Conservation (phyloP, 2,329 filamentous ascomycete species). For the Aspergillus ochraceoroseus region DNA sequence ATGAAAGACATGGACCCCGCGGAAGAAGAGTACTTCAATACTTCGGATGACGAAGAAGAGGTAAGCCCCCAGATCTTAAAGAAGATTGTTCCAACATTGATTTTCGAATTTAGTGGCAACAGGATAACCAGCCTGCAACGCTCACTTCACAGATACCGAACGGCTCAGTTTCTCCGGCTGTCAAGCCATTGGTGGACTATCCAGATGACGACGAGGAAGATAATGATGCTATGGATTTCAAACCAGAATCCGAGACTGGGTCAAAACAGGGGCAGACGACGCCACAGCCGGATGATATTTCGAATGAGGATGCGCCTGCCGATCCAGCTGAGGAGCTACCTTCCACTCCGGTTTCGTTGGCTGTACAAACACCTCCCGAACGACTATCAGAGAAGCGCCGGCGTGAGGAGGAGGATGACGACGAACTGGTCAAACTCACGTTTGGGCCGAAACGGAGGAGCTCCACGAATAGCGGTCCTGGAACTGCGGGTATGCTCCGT, state of each 20-base stretch:
- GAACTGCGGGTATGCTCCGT: conserved; percentile 31
- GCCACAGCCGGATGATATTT: conserved; percentile 12
- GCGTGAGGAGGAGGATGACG: conserved; percentile 81
- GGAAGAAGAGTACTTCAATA: conserved; percentile 93
- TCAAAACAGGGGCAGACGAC: conserved; percentile 11
- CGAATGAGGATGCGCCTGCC: conserved; percentile 21
- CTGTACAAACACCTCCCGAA: conserved; percentile 56
- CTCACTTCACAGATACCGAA: conserved; percentile 46
- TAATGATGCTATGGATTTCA: conserved; percentile 58
- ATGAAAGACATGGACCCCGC: conserved; percentile 78
- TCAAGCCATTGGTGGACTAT: conserved; percentile 83
- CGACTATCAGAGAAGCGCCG: conserved; percentile 82
- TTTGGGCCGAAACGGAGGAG: conserved; percentile 45
- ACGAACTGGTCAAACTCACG: conserved; percentile 80
- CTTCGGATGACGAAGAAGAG: conserved; percentile 78
- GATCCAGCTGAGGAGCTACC: conserved; percentile 27
- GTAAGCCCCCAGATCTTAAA: conserved; percentile 23
- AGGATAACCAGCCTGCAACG: conserved; percentile 37
- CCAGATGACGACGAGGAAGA: conserved; percentile 86
- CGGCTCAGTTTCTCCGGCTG: conserved; percentile 54
- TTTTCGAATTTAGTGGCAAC: conserved; percentile 29
- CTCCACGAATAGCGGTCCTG: conserved; percentile 37
- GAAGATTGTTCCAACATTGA: neutral
- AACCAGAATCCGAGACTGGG: conserved; percentile 29
- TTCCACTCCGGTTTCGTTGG: conserved; percentile 23